Percentiles rank a stretch among this genome's conserved stretches.
phyloP scores from a whole-genome alignment of 140 eudicot species.

The Oenanthe javanica region DNA sequence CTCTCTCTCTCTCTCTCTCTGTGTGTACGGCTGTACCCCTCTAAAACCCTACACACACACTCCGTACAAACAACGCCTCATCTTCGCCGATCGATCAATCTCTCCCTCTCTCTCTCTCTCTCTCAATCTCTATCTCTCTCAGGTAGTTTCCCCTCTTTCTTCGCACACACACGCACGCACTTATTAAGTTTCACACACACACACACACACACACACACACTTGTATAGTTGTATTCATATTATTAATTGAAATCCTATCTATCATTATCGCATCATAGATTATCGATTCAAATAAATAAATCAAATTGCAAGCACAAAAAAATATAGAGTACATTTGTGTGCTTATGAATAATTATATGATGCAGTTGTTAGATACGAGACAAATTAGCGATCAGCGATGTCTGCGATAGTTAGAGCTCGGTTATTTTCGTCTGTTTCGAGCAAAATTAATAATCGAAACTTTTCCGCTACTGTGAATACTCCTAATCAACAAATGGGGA shows the following conservation, averaged over 20 bases:
- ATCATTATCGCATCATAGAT: no score
- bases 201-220: no score
- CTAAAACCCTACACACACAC: background rate
- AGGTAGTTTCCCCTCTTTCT: background rate
- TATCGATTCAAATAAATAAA: no score
- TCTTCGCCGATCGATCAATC: background rate
- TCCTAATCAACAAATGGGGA: slow-evolving; percentile 36
- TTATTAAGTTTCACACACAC: no score
- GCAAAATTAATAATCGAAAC: slow-evolving; percentile 17
- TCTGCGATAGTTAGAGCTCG: slow-evolving; percentile 35
- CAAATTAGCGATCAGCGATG: background rate
- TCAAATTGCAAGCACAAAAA: no score
- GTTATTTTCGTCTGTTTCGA: slow-evolving; percentile 27
- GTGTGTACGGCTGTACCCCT: background rate
- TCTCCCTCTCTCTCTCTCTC: background rate
- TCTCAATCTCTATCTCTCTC: background rate
- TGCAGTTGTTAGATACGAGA: background rate
- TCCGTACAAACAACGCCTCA: background rate
- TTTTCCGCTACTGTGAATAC: slow-evolving; percentile 34
- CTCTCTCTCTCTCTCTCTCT: no score
- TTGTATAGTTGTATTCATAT: no score
- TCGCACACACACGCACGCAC: no score
- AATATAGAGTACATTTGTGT: no score
- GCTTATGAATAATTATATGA: background rate
- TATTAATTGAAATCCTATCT: no score